phyloP scores from a whole-genome alignment of 345 rosid genomes.

The Anacardium occidentale region DNA sequence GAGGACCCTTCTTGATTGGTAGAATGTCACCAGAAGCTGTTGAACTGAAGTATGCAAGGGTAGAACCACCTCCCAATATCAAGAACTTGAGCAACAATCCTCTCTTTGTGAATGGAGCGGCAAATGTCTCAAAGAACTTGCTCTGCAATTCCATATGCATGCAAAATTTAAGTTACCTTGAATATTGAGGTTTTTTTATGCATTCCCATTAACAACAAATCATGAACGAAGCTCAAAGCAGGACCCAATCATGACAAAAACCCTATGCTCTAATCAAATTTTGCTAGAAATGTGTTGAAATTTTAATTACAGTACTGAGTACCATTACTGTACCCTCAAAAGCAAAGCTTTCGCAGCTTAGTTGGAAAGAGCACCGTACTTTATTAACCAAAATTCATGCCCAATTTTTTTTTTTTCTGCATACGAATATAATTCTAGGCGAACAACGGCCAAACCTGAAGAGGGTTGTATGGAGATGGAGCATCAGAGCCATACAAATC shows the following conservation, averaged over 20 bases:
- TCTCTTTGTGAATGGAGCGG: slow-evolving; percentile 94
- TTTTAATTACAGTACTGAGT: background rate
- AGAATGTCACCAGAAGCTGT: slow-evolving; percentile 67
- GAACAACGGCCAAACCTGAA: slow-evolving; percentile 49
- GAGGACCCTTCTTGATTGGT: slow-evolving; percentile 93
- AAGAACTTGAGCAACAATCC: slow-evolving; percentile 90
- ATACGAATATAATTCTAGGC: no score
- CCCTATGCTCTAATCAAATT: no score
- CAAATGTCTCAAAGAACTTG: slow-evolving; percentile 94
- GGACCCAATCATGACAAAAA: no score
- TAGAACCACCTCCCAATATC: slow-evolving; percentile 81
- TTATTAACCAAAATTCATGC: no score
- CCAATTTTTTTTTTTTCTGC: no score
- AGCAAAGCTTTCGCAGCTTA: slow-evolving; percentile 73
- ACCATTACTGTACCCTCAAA: background rate
- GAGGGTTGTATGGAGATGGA: slow-evolving; percentile 92
- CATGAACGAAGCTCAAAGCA: no score
- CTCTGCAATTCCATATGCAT: slow-evolving; percentile 52
- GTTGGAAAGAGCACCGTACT: slow-evolving; percentile 89
- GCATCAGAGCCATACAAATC: slow-evolving; percentile 97
- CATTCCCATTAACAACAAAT: no score
- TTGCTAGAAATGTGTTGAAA: no score
- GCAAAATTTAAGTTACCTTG: background rate
- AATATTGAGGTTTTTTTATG: no score
- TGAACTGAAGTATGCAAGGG: slow-evolving; percentile 67